These are phyloP conservation scores for Umbelopsis sp. DNA, from an alignment of 192 early-diverging fungal species.

Conservation along the genomic window DNA sequence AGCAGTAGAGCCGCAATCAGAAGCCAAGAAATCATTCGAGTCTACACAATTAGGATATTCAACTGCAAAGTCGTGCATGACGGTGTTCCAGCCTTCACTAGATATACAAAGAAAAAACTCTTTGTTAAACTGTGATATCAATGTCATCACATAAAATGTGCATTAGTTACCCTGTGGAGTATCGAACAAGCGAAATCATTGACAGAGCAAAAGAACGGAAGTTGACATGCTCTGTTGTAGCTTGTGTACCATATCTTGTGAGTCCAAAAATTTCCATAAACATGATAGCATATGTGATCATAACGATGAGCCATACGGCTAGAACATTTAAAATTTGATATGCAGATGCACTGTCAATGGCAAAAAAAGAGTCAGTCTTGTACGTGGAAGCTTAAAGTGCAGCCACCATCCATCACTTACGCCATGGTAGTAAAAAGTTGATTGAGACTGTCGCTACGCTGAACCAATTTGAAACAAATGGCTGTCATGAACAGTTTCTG, in stretches of 20 bases:
- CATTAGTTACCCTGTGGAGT: constrained; percentile 54
- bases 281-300: constrained; percentile 60
- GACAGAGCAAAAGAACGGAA: constrained; percentile 51
- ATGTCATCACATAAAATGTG: background rate
- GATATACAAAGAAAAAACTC: constrained; percentile 6
- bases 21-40: constrained; percentile 47
- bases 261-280: constrained; percentile 67
- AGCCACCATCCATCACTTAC: constrained; percentile 40
- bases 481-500: constrained; percentile 62
- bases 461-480: constrained; percentile 60
- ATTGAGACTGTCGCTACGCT: constrained; percentile 57
- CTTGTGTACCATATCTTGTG: constrained; percentile 54
- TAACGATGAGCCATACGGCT: constrained; percentile 61
- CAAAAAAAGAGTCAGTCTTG: background rate
- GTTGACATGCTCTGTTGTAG: constrained; percentile 49
- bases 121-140: background rate
- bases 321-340: constrained; percentile 57
- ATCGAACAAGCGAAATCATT: constrained; percentile 52
- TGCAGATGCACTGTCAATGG: constrained; percentile 24
- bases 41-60: constrained; percentile 55
- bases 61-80: constrained; percentile 65
- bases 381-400: background rate
- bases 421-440: constrained; percentile 65
- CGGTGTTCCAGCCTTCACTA: constrained; percentile 64
- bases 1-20: constrained; percentile 56